These are phyloP conservation scores for Penicillium longicatenatum DNA, from an alignment of 495 filamentous ascomycete species.

Conservation along the genomic window DNA sequence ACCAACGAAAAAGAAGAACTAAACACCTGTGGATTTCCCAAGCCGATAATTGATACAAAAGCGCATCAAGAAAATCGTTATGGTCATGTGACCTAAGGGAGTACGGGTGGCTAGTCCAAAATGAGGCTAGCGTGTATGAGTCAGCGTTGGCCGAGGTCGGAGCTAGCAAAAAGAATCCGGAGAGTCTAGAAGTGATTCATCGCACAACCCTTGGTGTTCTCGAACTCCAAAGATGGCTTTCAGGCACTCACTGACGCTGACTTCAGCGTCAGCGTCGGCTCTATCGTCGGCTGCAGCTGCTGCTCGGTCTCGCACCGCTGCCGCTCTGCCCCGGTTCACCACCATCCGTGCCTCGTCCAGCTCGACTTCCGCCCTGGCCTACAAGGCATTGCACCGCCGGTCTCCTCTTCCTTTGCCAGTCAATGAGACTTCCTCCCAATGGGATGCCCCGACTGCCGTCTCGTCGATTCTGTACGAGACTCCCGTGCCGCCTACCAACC, in stretches of 20 bases:
- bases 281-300: constrained; percentile 34
- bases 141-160: constrained; percentile 46
- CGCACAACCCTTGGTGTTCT: constrained; percentile 24
- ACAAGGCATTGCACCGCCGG: constrained; percentile 95
- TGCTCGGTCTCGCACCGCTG: constrained; percentile 36
- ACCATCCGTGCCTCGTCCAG: constrained; percentile 43
- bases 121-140: constrained; percentile 25
- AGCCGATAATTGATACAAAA: constrained; percentile 2
- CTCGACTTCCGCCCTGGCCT: constrained; percentile 91
- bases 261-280: constrained; percentile 39
- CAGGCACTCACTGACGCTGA: constrained; percentile 48
- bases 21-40: not conserved
- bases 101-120: not conserved
- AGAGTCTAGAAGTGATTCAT: constrained; percentile 31
- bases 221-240: constrained; percentile 46
- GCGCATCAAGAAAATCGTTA: constrained; percentile 8
- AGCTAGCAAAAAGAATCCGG: constrained; percentile 36
- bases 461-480: constrained; percentile 99
- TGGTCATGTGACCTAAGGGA: constrained; percentile 4
- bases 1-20: not conserved
- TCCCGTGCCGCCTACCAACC: constrained; percentile 75
- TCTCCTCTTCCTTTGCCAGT: constrained; percentile 79
- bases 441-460: constrained; percentile 94
- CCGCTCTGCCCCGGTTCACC: constrained; percentile 40
- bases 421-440: constrained; percentile 70